Percentiles rank a stretch among this genome's conserved stretches.
Evolutionary conservation across 225 moss, liverwort and hornwort genomes (phyloP).

Genomic region (Ulota crispa): DNA sequence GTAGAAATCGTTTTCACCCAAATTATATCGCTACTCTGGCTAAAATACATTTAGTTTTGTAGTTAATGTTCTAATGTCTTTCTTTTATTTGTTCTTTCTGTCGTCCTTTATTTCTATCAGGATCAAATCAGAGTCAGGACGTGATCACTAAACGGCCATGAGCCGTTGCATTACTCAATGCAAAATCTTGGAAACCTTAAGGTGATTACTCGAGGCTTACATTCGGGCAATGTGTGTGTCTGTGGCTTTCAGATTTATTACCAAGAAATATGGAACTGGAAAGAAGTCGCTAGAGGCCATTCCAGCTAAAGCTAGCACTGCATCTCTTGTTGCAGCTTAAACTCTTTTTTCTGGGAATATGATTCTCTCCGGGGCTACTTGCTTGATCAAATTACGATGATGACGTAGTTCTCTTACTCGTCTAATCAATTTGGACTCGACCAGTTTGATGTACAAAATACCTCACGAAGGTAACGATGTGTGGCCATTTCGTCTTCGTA

Average conservation of each 20-base stretch:
- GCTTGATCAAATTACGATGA: background rate
- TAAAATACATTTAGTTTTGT: background rate
- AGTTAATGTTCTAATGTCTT: background rate
- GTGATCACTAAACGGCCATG: background rate
- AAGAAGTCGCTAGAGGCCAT: conserved; percentile 54
- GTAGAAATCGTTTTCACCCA: background rate
- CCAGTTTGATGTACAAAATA: conserved; percentile 10
- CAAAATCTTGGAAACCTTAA: background rate
- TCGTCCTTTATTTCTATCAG: background rate
- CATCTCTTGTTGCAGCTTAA: conserved; percentile 44
- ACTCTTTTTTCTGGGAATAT: background rate
- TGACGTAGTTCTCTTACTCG: background rate
- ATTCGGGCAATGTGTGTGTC: conserved; percentile 17
- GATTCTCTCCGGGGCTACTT: background rate
- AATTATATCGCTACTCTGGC: conserved; percentile 1
- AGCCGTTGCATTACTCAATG: background rate
- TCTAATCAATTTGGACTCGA: background rate
- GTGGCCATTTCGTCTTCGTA: conserved; percentile 15
- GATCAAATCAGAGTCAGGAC: background rate
- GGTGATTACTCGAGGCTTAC: conserved; percentile 2
- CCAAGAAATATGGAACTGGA: conserved; percentile 83
- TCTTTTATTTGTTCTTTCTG: background rate
- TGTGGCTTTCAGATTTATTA: conserved; percentile 74
- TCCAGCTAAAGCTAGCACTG: conserved; percentile 58
- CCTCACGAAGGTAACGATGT: conserved; percentile 1